These are phyloP conservation scores for Rubus parviflorus DNA, from an alignment of 306 rosid genomes.

Conservation along the genomic window DNA sequence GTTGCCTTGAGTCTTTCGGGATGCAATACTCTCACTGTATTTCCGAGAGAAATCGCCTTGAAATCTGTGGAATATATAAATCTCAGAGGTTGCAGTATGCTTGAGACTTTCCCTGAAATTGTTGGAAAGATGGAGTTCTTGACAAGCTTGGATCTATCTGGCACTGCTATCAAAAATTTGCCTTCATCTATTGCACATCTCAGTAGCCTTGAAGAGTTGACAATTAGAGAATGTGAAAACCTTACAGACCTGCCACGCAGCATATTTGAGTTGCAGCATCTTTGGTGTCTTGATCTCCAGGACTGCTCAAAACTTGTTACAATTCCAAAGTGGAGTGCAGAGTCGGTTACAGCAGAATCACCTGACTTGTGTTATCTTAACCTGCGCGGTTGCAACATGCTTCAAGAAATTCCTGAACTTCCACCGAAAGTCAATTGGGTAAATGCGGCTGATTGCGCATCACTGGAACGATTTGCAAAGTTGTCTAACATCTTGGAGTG, in stretches of 20 bases:
- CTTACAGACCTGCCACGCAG: not conserved
- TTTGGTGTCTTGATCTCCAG: not conserved
- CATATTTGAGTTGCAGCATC: not conserved
- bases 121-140: too few species aligned
- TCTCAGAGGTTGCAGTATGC: too few species aligned
- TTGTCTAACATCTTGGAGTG: not conserved
- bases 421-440: not conserved
- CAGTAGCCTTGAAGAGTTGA: too few species aligned
- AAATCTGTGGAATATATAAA: too few species aligned
- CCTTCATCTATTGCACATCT: too few species aligned
- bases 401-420: conserved; percentile 1
- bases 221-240: too few species aligned
- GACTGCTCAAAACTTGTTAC: not conserved
- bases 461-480: not conserved
- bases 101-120: too few species aligned
- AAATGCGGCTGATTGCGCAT: not conserved
- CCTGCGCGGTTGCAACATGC: not conserved
- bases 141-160: too few species aligned
- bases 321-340: not conserved
- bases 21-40: too few species aligned
- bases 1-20: not conserved
- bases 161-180: too few species aligned
- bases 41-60: too few species aligned
- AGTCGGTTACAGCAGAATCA: too few species aligned
- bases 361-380: not conserved